Base-by-base conservation (phyloP, 2,329 filamentous ascomycete genomes). In the Sporothrix luriei region DNA sequence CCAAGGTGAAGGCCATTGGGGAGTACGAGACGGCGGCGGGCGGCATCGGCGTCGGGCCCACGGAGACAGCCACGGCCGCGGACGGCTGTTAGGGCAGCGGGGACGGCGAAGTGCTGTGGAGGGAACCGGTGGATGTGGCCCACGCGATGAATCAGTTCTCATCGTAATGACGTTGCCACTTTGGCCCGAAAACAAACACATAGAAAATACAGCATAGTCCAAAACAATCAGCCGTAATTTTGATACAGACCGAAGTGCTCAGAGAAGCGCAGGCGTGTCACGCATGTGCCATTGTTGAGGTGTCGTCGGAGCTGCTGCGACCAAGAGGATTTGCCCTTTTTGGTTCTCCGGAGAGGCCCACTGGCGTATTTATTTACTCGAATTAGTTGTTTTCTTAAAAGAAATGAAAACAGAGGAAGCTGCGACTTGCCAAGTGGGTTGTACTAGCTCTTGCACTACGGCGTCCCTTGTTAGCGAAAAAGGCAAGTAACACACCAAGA, bases 1-100 rank as follows among this genome's bases (percentile, higher is more conserved):
- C 78, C 71, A 87, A 87, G 80, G 84, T 87, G 13, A 72, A 73
- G 54, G 77, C 72, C 10, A 79, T 79, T 66, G 72, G 74, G 29
- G 70, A 77, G n/a, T 77, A 78, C 61, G 77, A 79, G 74, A 72
- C 74, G 33, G 75, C 69, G 1, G 73, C 74, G 29, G 75, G 74
- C 14, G 76, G 76, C 19, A 68, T 77, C 33, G 69, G 68, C 21
- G 71, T 69, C 4, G 70, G 64, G 0, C 68, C 67, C 19, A 24
- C 69, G 1, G 73, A 74, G 67, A 71, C 73, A 66, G 71, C 70
- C 1, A 72, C 69, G 71, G 71, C 69, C 6, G 73, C 72, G 16
- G 68, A 69, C 38, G 68, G 68, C 14, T 69, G 66, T 24, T 68
- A 33, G 38, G 43, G 40, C 38, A 5, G 1, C n/a, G n/a, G n/a